Conservation (phyloP, 768 basidiomycete genomes). For the Tubosaeta sp. region DNA sequence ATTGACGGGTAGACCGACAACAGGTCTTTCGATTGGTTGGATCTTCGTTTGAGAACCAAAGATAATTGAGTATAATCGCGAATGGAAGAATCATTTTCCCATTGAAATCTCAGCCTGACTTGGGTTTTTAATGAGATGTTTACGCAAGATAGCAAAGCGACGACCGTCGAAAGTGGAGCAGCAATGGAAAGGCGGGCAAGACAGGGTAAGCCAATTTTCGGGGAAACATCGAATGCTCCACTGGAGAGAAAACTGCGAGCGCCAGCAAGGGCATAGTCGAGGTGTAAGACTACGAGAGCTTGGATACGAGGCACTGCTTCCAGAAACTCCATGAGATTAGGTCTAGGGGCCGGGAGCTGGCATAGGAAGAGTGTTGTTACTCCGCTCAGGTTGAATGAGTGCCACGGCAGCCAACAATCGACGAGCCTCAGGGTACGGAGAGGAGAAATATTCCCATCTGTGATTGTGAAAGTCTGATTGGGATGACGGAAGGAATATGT, state of each 20-base stretch:
- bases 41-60: neutral
- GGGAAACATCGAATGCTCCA: neutral
- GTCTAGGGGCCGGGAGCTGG: slow-evolving; percentile 14
- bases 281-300: slow-evolving; percentile 28
- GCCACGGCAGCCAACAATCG: neutral
- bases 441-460: neutral
- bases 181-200: slow-evolving; percentile 3
- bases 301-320: slow-evolving; percentile 31
- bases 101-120: neutral
- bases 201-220: neutral
- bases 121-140: neutral
- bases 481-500: neutral
- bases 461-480: neutral
- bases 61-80: neutral
- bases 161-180: slow-evolving; percentile 6
- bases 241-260: neutral
- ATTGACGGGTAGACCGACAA: neutral
- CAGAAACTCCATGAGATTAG: slow-evolving; percentile 28
- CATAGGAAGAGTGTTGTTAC: slow-evolving; percentile 35
- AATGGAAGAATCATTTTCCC: neutral
- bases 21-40: neutral
- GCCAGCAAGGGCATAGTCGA: slow-evolving; percentile 28
- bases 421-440: neutral
- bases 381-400: slow-evolving; percentile 2
- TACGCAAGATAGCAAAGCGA: slow-evolving; percentile 4